A percentile compares a stretch with the other conserved stretches of the same genome.
Conservation (phyloP, 2,329 filamentous ascomycete species). For the Nothomitra cinnamomea region DNA sequence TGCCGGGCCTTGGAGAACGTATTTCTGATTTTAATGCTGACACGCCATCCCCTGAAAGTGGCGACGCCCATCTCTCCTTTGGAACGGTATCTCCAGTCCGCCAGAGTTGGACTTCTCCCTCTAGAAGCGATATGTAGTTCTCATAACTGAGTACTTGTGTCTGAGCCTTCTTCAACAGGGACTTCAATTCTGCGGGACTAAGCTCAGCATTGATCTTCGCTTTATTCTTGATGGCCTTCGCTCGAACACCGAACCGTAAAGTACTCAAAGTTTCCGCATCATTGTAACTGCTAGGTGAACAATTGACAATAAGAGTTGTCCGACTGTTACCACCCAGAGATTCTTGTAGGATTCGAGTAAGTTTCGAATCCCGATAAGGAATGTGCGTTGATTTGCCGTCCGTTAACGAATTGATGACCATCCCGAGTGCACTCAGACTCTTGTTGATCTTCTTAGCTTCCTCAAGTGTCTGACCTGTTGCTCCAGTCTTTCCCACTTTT, state of each 20-base stretch:
- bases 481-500: conserved; percentile 96
- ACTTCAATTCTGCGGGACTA: conserved; percentile 87
- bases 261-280: conserved; percentile 88
- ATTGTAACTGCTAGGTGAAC: conserved; percentile 97
- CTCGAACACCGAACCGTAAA: conserved; percentile 82
- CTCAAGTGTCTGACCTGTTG: conserved; percentile 89
- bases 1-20: conserved; percentile 37
- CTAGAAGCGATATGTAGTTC: conserved; percentile 64
- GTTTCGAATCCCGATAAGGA: conserved; percentile 93
- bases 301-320: conserved; percentile 98
- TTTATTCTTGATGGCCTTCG: conserved; percentile 99
- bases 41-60: conserved; percentile 30
- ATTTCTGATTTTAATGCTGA: conserved; percentile 30
- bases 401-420: conserved; percentile 96
- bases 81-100: conserved; percentile 76
- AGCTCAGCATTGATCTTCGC: conserved; percentile 98
- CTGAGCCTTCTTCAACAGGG: conserved; percentile 81
- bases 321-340: conserved; percentile 93
- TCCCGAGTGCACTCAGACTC: conserved; percentile 90
- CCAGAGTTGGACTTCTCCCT: conserved; percentile 76
- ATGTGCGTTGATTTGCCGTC: conserved; percentile 94
- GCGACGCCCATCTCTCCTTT: conserved; percentile 69
- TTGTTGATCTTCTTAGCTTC: conserved; percentile 99
- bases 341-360: conserved; percentile 93
- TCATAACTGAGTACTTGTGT: conserved; percentile 79